A percentile compares a stretch with the other conserved stretches of the same genome.
Evolutionary conservation across 805 yeast genomes (phyloP).

Genomic region (Candida rishiriensis): DNA sequence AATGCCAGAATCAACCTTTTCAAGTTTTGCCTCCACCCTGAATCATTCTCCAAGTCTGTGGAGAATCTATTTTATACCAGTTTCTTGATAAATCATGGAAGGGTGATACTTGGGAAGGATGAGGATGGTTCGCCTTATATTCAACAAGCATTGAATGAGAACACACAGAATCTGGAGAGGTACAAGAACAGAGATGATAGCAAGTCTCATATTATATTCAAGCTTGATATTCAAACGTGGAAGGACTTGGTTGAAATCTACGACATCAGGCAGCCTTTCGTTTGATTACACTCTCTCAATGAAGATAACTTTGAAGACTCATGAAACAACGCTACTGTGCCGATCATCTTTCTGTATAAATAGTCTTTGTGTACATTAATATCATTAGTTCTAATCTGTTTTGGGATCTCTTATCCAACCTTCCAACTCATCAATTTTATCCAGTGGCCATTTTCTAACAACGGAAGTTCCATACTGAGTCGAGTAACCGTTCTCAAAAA

Average conservation of each 20-base stretch:
- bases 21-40: slow-evolving; percentile 67
- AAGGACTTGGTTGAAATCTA: slow-evolving; percentile 45
- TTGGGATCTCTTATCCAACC: slow-evolving; percentile 39
- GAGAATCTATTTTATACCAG: slow-evolving; percentile 84
- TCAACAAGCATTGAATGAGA: slow-evolving; percentile 21
- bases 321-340: too few species aligned
- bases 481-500: slow-evolving; percentile 53
- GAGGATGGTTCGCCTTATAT: slow-evolving; percentile 35
- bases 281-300: slow-evolving; percentile 6
- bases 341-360: not conserved
- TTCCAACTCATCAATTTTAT: slow-evolving; percentile 42
- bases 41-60: slow-evolving; percentile 69
- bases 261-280: slow-evolving; percentile 50
- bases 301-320: not conserved
- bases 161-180: slow-evolving; percentile 20
- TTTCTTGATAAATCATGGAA: slow-evolving; percentile 73
- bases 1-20: slow-evolving; percentile 52
- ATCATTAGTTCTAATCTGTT: not conserved
- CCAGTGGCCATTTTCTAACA: slow-evolving; percentile 77
- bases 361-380: not conserved
- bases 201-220: slow-evolving; percentile 65
- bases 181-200: slow-evolving; percentile 18
- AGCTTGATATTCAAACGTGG: slow-evolving; percentile 69
- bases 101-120: slow-evolving; percentile 49
- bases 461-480: slow-evolving; percentile 60